Evolutionary conservation across 805 yeast species (phyloP).

Genomic region (Middelhovenomyces tepae): DNA sequence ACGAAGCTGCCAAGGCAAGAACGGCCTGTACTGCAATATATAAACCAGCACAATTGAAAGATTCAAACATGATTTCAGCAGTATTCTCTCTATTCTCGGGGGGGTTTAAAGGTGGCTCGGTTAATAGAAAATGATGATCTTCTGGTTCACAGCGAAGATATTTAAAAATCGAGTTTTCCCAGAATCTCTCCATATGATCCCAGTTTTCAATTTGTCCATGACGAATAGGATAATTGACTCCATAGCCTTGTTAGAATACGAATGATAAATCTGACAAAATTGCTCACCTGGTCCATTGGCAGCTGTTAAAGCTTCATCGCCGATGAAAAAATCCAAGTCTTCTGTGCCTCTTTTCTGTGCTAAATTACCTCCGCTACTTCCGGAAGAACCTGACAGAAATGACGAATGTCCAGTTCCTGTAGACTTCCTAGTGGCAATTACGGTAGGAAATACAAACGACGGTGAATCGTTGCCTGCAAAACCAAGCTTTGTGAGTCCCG

Average conservation of each 20-base stretch:
- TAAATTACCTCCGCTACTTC: constrained; percentile 33
- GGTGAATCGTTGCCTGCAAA: constrained; percentile 99
- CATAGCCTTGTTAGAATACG: constrained; percentile 44
- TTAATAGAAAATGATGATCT: constrained; percentile 88
- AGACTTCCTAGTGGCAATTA: constrained; percentile 61
- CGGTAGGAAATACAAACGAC: constrained; percentile 94
- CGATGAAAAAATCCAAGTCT: constrained; percentile 89
- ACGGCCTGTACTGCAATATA: constrained; percentile 99
- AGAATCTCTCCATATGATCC: constrained; percentile 99
- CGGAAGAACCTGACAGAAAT: constrained; percentile 24
- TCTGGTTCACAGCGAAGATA: constrained; percentile 97
- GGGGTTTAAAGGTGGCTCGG: constrained; percentile 99
- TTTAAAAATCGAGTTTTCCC: constrained; percentile 96
- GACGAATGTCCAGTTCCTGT: constrained; percentile 26
- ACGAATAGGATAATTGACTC: constrained; percentile 83
- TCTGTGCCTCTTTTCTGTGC: constrained; percentile 80
- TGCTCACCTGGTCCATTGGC: constrained; percentile 67
- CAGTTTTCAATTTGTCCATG: constrained; percentile 98
- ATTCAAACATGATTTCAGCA: constrained; percentile 98
- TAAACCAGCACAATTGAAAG: constrained; percentile 96
- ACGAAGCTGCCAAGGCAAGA: constrained; percentile 93
- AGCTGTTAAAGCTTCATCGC: constrained; percentile 88
- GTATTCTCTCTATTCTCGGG: constrained; percentile 98
- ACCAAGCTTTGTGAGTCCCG: constrained; percentile 94
- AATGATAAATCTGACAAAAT: background rate